A percentile compares a stretch with the other conserved stretches of the same genome.
Conservation (phyloP, 331 rosid species). For the Cydonia oblonga region DNA sequence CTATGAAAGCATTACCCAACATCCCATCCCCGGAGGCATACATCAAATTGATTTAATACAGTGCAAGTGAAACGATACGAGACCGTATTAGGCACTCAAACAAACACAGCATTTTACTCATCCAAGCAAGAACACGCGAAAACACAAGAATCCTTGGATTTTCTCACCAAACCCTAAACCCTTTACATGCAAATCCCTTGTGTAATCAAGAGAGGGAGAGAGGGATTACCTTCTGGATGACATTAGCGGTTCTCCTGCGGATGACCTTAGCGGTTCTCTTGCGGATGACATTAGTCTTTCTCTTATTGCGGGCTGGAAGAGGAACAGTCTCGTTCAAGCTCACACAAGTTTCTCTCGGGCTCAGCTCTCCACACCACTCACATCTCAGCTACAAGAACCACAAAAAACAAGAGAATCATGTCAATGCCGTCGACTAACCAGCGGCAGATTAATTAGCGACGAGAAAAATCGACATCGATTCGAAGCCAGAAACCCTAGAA, state of each 20-base stretch:
- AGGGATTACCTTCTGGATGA: conserved; percentile 63
- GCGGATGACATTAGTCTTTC: too few relatives aligned
- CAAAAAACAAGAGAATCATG: too few relatives aligned
- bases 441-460: background rate
- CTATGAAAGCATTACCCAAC: background rate
- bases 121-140: background rate
- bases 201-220: background rate
- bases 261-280: conserved; percentile 64
- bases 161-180: background rate
- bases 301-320: too few relatives aligned
- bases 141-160: background rate
- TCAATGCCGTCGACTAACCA: too few relatives aligned
- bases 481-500: background rate
- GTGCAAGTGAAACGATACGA: background rate
- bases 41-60: background rate
- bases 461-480: background rate
- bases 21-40: background rate
- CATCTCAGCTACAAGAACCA: conserved; percentile 72
- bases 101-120: background rate
- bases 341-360: conserved; percentile 68
- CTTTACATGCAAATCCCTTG: background rate
- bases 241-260: conserved; percentile 66
- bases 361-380: conserved; percentile 73
- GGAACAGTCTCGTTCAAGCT: conserved; percentile 56
- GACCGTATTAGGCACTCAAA: background rate